Evolutionary conservation across 257 asterid genomes (phyloP).

Genomic region (Dorcoceras hygrometricum): DNA sequence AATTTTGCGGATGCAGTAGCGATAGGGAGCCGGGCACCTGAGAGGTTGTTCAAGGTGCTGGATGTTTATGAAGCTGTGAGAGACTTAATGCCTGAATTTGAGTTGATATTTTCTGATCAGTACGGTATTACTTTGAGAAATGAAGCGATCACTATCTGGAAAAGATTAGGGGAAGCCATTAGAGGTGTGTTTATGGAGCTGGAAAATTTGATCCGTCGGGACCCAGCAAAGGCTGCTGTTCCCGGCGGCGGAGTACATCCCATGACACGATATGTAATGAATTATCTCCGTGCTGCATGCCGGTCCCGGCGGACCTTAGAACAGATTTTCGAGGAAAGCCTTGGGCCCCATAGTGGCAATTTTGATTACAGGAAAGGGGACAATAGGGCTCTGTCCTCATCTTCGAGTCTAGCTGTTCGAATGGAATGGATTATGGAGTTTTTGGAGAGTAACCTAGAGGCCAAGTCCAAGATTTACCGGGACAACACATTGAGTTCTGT

Average conservation of each 20-base stretch:
- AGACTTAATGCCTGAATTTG: conserved; percentile 88
- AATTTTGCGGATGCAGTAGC: conserved; percentile 92
- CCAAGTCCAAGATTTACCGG: conserved; percentile 73
- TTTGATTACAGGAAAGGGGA: conserved; percentile 61
- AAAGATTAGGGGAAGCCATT: conserved; percentile 79
- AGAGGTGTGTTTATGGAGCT: conserved; percentile 93
- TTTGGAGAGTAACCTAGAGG: conserved; percentile 88
- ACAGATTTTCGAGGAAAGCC: conserved; percentile 76
- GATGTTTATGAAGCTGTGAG: conserved; percentile 87
- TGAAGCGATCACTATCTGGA: conserved; percentile 82
- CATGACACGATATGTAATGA: conserved; percentile 91
- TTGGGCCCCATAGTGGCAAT: conserved; percentile 29
- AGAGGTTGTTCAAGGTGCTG: conserved; percentile 80
- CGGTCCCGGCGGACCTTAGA: conserved; percentile 72
- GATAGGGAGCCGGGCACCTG: conserved; percentile 90
- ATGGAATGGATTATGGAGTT: conserved; percentile 92
- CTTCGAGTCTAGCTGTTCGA: conserved; percentile 64
- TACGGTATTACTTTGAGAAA: conserved; percentile 66
- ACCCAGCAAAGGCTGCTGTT: conserved; percentile 77
- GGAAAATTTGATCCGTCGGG: conserved; percentile 88
- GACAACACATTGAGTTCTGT: conserved; percentile 71
- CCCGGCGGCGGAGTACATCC: conserved; percentile 97
- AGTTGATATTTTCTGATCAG: conserved; percentile 75
- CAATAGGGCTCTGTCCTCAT: conserved; percentile 46
- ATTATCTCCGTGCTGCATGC: conserved; percentile 93